Evolutionary conservation across 805 yeast genomes (phyloP).

Genomic region (Wickerhamomyces sydowiorum): DNA sequence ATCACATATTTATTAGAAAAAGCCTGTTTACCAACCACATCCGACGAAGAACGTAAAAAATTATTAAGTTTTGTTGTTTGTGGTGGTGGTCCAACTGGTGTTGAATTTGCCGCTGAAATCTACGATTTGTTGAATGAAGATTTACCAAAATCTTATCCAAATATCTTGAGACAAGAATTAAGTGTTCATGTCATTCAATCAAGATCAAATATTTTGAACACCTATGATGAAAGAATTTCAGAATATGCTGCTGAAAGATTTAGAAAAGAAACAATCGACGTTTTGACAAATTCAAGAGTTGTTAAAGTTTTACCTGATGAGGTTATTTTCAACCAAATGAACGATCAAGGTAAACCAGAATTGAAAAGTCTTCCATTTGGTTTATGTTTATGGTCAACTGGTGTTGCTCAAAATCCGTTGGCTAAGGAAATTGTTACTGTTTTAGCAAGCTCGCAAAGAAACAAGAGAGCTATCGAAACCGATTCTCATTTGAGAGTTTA

Average conservation of each 20-base stretch:
- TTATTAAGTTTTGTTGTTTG: slow-evolving; percentile 60
- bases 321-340: slow-evolving; percentile 52
- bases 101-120: slow-evolving; percentile 68
- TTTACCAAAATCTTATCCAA: slow-evolving; percentile 50
- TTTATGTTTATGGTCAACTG: slow-evolving; percentile 71
- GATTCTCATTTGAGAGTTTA: slow-evolving; percentile 66
- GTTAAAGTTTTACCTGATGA: slow-evolving; percentile 48
- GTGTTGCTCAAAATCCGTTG: slow-evolving; percentile 61
- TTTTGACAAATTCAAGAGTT: slow-evolving; percentile 60
- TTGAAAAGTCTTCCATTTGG: slow-evolving; percentile 56
- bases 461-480: slow-evolving; percentile 69
- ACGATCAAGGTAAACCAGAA: slow-evolving; percentile 34
- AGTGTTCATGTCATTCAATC: slow-evolving; percentile 68
- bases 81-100: slow-evolving; percentile 78
- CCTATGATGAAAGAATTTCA: slow-evolving; percentile 60
- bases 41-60: slow-evolving; percentile 57
- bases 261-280: slow-evolving; percentile 55
- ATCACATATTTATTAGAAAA: slow-evolving; percentile 51
- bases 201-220: slow-evolving; percentile 59
- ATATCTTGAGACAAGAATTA: slow-evolving; percentile 53
- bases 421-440: slow-evolving; percentile 48
- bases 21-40: slow-evolving; percentile 61
- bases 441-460: slow-evolving; percentile 45
- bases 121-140: slow-evolving; percentile 64
- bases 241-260: slow-evolving; percentile 62